Conservation (phyloP, 495 filamentous ascomycete species). For the Chaetomium cochliodes region DNA sequence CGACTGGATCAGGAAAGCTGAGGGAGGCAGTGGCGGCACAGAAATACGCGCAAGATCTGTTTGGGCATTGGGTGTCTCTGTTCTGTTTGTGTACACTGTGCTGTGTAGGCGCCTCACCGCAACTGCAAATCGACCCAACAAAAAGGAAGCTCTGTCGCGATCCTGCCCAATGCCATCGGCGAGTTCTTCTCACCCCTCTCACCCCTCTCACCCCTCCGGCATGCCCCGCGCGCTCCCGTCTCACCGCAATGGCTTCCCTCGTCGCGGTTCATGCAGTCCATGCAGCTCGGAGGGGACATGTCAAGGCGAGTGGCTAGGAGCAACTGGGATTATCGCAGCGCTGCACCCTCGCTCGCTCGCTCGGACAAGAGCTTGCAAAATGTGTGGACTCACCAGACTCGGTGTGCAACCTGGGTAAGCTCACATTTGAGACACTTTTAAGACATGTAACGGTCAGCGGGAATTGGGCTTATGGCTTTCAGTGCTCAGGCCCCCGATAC, state of each 20-base stretch:
- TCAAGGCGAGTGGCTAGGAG: conserved; percentile 7
- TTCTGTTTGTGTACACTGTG: not conserved
- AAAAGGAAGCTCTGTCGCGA: conserved; percentile 1
- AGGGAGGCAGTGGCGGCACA: conserved; percentile 11
- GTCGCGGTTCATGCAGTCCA: too few relatives aligned
- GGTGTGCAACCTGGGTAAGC: conserved; percentile 4
- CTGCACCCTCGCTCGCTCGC: conserved; percentile 5
- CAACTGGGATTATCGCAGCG: conserved; percentile 10
- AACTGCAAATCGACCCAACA: conserved; percentile 12
- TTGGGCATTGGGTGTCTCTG: not conserved
- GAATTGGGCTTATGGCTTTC: not conserved
- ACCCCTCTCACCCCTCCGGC: not conserved
- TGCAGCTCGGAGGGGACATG: not conserved
- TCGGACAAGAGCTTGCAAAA: conserved; percentile 11
- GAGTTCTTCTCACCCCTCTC: not conserved
- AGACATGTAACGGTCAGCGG: not conserved
- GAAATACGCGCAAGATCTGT: not conserved
- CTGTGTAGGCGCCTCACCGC: conserved; percentile 7
- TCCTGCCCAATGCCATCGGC: conserved; percentile 14
- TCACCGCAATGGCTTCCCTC: not conserved
- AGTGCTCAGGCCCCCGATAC: not conserved
- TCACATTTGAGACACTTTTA: conserved; percentile 4
- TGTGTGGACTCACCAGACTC: not conserved
- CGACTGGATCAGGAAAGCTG: not conserved
- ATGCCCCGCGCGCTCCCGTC: not conserved